These are phyloP conservation scores for Filosporella fistucella DNA, from an alignment of 495 filamentous ascomycete species.

Conservation along the genomic window DNA sequence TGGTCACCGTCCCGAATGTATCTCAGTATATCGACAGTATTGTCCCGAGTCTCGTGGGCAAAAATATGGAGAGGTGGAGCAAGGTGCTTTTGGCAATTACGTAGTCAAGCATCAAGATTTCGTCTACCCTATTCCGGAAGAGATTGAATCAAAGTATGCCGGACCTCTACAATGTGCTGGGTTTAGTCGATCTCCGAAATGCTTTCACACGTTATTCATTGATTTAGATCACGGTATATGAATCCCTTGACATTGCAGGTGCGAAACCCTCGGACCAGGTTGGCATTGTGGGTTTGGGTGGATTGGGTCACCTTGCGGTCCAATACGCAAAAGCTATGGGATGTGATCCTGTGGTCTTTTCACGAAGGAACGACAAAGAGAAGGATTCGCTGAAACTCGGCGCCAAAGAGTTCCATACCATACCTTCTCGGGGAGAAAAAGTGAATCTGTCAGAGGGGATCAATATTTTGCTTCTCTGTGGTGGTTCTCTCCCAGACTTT, in stretches of 20 bases:
- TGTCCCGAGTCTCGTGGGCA: not conserved
- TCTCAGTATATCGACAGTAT: not conserved
- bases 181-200: constrained; percentile 39
- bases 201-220: constrained; percentile 37
- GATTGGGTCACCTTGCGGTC: constrained; percentile 58
- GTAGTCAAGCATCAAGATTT: not conserved
- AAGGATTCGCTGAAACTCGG: constrained; percentile 50
- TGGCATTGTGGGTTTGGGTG: constrained; percentile 56
- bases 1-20: not conserved
- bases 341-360: constrained; percentile 53
- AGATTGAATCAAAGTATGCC: constrained; percentile 25
- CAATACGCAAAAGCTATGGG: constrained; percentile 55
- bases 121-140: not conserved
- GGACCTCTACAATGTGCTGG: constrained; percentile 51
- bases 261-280: constrained; percentile 42
- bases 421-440: not conserved
- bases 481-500: not conserved
- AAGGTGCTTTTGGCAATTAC: not conserved
- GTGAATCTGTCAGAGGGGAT: not conserved
- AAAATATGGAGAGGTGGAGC: not conserved
- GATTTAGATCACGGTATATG: constrained; percentile 17
- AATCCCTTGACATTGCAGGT: not conserved
- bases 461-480: not conserved
- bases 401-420: constrained; percentile 48
- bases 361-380: constrained; percentile 48